Percentiles rank a stretch among this genome's conserved stretches.
These are phyloP conservation scores for Pythium rishiriense DNA, from an alignment of 352 stramenopile species.

Conservation along the genomic window DNA sequence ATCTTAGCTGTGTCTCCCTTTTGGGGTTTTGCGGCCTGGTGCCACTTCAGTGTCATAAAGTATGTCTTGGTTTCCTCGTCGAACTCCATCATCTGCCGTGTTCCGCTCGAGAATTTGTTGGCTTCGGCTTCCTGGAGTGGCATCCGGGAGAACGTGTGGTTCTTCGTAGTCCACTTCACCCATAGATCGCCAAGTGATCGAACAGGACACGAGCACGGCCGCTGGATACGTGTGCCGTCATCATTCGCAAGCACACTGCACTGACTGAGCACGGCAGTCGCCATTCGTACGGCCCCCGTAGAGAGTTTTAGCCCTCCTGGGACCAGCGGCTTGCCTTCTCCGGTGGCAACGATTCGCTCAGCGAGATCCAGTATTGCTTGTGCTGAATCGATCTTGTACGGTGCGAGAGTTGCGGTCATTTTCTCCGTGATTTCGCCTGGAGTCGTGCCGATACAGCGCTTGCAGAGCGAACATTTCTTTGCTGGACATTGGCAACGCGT, in stretches of 20 bases:
- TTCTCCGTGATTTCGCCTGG: conserved; percentile 63
- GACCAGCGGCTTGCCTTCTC: conserved; percentile 50
- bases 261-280: conserved; percentile 59
- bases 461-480: conserved; percentile 78
- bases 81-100: conserved; percentile 84
- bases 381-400: conserved; percentile 37
- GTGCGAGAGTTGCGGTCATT: conserved; percentile 57
- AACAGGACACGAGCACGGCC: conserved; percentile 68
- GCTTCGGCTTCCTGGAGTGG: conserved; percentile 56
- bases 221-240: conserved; percentile 63
- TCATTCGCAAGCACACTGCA: conserved; percentile 68
- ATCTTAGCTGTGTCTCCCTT: conserved; percentile 88
- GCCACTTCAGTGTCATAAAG: conserved; percentile 87
- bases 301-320: conserved; percentile 47
- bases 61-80: conserved; percentile 48
- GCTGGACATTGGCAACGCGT: conserved; percentile 77
- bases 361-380: conserved; percentile 52
- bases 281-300: conserved; percentile 59
- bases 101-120: conserved; percentile 67
- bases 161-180: conserved; percentile 77
- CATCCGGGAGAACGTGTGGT: conserved; percentile 77
- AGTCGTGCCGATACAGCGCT: conserved; percentile 61
- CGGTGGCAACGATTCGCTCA: conserved; percentile 41
- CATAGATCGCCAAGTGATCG: conserved; percentile 79
- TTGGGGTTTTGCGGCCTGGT: conserved; percentile 75